Percentiles rank a stretch among this genome's conserved stretches.
phyloP scores from a whole-genome alignment of 345 rosid genomes.

The Hibiscus tridactylites region DNA sequence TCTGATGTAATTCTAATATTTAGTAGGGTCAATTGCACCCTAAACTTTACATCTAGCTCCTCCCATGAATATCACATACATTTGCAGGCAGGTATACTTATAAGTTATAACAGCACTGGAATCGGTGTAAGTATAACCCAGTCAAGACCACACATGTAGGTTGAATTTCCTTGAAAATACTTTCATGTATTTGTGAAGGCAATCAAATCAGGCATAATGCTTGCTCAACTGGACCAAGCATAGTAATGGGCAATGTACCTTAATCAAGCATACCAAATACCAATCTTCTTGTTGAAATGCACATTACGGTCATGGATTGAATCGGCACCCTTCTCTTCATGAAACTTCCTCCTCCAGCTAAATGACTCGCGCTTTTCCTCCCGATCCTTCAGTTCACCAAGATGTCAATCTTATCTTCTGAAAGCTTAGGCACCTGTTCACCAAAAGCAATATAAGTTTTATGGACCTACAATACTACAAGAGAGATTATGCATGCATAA shows the following conservation, averaged over 20 bases:
- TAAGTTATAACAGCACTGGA: not conserved
- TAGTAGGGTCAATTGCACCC: too few relatives aligned
- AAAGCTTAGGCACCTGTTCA: slow-evolving; percentile 64
- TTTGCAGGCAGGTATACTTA: not conserved
- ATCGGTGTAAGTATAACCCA: not conserved
- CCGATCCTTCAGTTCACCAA: slow-evolving; percentile 69
- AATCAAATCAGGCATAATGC: not conserved
- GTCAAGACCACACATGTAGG: not conserved
- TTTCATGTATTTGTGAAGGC: not conserved
- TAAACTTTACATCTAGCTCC: too few relatives aligned
- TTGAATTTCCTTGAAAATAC: not conserved
- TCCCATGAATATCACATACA: not conserved
- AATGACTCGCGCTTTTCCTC: slow-evolving; percentile 70
- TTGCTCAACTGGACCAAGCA: not conserved
- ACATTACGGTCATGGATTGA: slow-evolving; percentile 96
- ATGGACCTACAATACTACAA: not conserved
- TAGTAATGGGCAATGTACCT: slow-evolving; percentile 20
- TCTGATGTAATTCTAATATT: too few relatives aligned
- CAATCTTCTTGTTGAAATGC: slow-evolving; percentile 99
- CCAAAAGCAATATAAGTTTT: slow-evolving; percentile 9
- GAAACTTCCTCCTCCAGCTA: slow-evolving; percentile 83
- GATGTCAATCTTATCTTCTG: slow-evolving; percentile 67
- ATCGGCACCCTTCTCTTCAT: slow-evolving; percentile 89
- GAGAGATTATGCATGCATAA: not conserved
- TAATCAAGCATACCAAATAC: slow-evolving; percentile 79